Conservation (phyloP, 768 basidiomycete genomes). For the Mycena alexandri region DNA sequence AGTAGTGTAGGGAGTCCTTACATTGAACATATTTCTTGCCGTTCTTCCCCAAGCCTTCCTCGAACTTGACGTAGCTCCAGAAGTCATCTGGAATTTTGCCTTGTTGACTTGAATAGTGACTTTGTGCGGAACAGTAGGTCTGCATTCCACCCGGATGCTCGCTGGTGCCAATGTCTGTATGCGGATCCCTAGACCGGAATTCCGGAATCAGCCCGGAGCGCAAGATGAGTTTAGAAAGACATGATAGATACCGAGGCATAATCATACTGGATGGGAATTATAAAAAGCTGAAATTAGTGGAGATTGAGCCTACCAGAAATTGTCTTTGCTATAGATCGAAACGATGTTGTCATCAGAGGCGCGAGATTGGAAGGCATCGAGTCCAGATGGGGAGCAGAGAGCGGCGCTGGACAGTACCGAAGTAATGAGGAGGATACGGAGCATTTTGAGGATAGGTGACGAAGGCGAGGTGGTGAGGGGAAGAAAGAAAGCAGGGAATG, state of each 20-base stretch:
- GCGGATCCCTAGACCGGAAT: constrained; percentile 47
- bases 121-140: constrained; percentile 64
- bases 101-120: constrained; percentile 51
- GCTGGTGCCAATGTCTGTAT: constrained; percentile 69
- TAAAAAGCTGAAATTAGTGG: background rate
- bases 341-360: constrained; percentile 62
- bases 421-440: constrained; percentile 9
- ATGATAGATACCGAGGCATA: constrained; percentile 54
- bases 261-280: constrained; percentile 52
- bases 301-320: constrained; percentile 56
- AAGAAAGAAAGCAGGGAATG: too few relatives aligned
- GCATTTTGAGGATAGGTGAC: too few relatives aligned
- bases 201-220: too few relatives aligned
- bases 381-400: constrained; percentile 23
- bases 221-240: constrained; percentile 33
- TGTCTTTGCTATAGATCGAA: constrained; percentile 56
- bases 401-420: background rate
- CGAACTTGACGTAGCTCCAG: constrained; percentile 64
- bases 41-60: constrained; percentile 54
- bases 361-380: constrained; percentile 20
- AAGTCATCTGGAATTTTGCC: constrained; percentile 61
- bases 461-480: too few relatives aligned
- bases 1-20: constrained; percentile 38
- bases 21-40: constrained; percentile 61
- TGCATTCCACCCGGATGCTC: constrained; percentile 69